A percentile compares a stretch with the other conserved stretches of the same genome.
Conservation (phyloP, 2,329 filamentous ascomycete genomes). For the Tolypocladium album region DNA sequence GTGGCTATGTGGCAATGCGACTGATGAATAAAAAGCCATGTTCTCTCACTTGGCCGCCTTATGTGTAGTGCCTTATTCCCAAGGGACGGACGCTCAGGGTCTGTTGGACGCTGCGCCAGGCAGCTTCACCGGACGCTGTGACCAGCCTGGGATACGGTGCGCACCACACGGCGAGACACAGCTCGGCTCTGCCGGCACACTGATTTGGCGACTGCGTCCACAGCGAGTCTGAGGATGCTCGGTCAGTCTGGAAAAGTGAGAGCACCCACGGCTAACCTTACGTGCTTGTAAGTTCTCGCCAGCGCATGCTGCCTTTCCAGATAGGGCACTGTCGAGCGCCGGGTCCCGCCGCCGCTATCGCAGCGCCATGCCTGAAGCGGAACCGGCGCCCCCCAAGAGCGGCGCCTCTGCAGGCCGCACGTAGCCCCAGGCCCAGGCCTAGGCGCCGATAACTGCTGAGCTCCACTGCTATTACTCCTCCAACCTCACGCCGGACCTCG, state of each 20-base stretch:
- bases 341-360: neutral
- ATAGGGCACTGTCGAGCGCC: neutral
- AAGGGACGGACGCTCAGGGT: too few species aligned
- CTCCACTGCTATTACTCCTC: neutral
- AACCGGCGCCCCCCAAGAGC: neutral
- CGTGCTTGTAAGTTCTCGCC: too few species aligned
- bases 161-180: neutral
- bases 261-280: too few species aligned
- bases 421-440: neutral
- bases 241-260: neutral
- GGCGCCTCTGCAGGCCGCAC: neutral
- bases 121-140: neutral
- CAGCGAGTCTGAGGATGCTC: neutral
- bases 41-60: neutral
- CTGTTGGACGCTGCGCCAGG: neutral
- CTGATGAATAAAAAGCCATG: neutral
- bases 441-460: neutral
- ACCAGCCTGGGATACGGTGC: neutral
- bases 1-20: neutral
- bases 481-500: neutral
- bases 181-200: neutral
- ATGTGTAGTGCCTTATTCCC: too few species aligned
- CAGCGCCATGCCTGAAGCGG: slow-evolving; percentile 1
- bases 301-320: neutral
- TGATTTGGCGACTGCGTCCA: neutral